Evolutionary conservation across 495 filamentous ascomycete species (phyloP).

Genomic region (Ascodesmis nigricans): DNA sequence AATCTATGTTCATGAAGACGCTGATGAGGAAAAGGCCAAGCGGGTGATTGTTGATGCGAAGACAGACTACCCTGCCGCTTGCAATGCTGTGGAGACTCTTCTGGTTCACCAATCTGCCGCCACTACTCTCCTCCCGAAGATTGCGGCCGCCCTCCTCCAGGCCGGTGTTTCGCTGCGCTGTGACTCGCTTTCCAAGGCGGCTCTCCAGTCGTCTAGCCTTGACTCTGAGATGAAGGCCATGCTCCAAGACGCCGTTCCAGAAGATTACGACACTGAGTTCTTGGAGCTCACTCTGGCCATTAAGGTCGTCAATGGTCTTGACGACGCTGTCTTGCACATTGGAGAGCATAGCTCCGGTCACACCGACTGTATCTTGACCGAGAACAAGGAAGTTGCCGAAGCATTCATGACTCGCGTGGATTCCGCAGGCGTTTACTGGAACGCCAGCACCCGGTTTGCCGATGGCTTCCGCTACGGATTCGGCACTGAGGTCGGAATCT

Average conservation of each 20-base stretch:
- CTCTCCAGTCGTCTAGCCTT: slow-evolving; percentile 28
- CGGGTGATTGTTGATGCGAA: slow-evolving; percentile 81
- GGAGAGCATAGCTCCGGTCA: slow-evolving; percentile 83
- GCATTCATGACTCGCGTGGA: slow-evolving; percentile 67
- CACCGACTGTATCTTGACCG: slow-evolving; percentile 76
- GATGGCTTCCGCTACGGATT: slow-evolving; percentile 96
- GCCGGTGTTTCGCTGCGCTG: slow-evolving; percentile 73
- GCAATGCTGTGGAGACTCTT: slow-evolving; percentile 77
- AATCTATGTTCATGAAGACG: slow-evolving; percentile 67
- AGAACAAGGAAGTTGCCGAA: slow-evolving; percentile 39
- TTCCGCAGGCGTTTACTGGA: slow-evolving; percentile 90
- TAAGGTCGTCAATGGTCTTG: slow-evolving; percentile 46
- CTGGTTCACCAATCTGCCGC: slow-evolving; percentile 61
- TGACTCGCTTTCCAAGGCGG: slow-evolving; percentile 42
- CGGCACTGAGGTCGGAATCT: slow-evolving; percentile 93
- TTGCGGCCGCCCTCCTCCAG: slow-evolving; percentile 46
- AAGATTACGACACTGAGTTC: slow-evolving; percentile 78
- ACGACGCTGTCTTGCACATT: slow-evolving; percentile 66
- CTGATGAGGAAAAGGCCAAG: slow-evolving; percentile 44
- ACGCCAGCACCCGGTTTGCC: slow-evolving; percentile 79
- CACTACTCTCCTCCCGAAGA: slow-evolving; percentile 39
- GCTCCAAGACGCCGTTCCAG: slow-evolving; percentile 40
- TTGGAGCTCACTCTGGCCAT: slow-evolving; percentile 65
- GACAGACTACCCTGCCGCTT: slow-evolving; percentile 84
- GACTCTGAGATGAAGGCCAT: slow-evolving; percentile 22